Percentiles rank a stretch among this genome's conserved stretches.
These are phyloP conservation scores for Elsinoe ampelina DNA, from an alignment of 2,329 filamentous ascomycete genomes.

Conservation along the genomic window DNA sequence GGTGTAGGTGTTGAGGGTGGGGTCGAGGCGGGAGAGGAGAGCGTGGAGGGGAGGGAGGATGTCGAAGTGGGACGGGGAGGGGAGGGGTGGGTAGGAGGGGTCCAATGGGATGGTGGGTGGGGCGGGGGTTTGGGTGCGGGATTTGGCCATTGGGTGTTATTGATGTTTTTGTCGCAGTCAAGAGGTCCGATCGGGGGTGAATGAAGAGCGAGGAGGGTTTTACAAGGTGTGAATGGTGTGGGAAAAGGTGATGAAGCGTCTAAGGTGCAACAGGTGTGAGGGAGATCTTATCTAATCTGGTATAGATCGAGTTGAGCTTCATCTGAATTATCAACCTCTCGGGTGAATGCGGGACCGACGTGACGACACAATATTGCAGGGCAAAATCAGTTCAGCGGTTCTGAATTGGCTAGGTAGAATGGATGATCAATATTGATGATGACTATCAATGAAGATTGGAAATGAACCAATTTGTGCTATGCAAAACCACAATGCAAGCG, in stretches of 20 bases:
- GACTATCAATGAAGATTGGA: neutral
- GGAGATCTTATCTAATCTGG: constrained; percentile 8
- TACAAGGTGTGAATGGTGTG: neutral
- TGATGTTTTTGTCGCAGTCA: neutral
- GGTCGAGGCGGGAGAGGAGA: constrained; percentile 60
- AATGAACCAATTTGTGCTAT: neutral
- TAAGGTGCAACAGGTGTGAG: no score
- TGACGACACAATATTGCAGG: neutral
- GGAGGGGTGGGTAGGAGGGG: constrained; percentile 50
- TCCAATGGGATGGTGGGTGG: neutral
- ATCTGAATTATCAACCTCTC: no score
- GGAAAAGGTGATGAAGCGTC: no score
- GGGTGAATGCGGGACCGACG: no score
- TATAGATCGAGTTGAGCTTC: neutral
- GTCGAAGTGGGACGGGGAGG: constrained; percentile 76
- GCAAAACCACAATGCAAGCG: neutral
- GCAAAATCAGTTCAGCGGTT: neutral
- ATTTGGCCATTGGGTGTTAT: neutral
- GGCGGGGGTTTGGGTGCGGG: constrained; percentile 10
- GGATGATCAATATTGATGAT: no score
- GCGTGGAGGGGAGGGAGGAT: constrained; percentile 71
- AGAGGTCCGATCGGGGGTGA: neutral
- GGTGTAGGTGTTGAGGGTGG: constrained; percentile 14
- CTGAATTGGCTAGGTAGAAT: no score
- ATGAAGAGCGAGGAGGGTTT: neutral